Evolutionary conservation across 176 grass and related monocot species (phyloP), one percentile per base, ranked within the genome.

Genomic region (Echinochloa phyllopogon): DNA sequence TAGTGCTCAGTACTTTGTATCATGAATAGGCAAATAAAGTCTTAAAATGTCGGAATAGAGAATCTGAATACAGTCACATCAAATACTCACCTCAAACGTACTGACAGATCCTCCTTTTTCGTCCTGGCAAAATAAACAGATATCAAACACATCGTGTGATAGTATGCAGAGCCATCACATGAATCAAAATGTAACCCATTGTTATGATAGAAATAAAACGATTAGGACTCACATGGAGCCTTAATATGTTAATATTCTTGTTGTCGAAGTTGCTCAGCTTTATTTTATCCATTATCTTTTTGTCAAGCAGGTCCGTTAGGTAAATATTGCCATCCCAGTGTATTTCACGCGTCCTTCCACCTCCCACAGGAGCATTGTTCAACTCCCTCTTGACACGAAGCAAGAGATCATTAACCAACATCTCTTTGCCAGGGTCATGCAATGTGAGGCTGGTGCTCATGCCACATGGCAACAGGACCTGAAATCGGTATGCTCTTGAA

Each of bases 391-490:
- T 62, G 20, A 89, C 62, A 44, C 10, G 40, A 36, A 51, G 17
- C 24, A 89, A 79, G 79, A 89, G 71, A 45, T 89, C 87, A 51
- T 10, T 6, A 45, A 84, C 69, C 13, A 43, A 24, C 45, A 89
- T 89, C 8, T 79, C 71, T 44, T 88, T 53, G 1, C 6, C 41
- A 56, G 56, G 57, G 16, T 67, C 12, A 38, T 38, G 73, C 60
- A 89, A 6, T 10, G 66, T 29, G 49, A 85, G 20, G 11, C 23
- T 47, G 17, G 23, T 79, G 47, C 65, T 89, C 55, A 25, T 16
- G 4, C 87, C 87, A 55, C 72, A 57, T 74, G 82, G 87, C 82
- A 89, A 24, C n/a, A 79, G 67, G 65, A 89, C 51, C 65, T 89
- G 75, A 45, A 85, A 89, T 33, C 68, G 58, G 74, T 88, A 88